Percentiles rank a stretch among this genome's conserved stretches.
phyloP scores from a whole-genome alignment of 805 yeast genomes.

The Candida pseudoglaebosa region DNA sequence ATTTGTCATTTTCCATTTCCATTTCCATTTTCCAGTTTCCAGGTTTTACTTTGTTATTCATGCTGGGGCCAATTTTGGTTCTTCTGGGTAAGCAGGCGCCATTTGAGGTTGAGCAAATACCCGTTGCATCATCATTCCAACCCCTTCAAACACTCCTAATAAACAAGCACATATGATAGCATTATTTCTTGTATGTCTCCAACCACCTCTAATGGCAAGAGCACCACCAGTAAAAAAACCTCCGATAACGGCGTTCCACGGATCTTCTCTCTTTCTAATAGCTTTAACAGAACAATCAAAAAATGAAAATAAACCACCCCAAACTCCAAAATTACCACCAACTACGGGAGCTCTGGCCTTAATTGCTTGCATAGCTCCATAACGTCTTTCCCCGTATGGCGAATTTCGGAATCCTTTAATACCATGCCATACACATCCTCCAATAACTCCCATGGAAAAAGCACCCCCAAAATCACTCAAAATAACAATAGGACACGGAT shows the following conservation, averaged over 20 bases:
- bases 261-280: conserved; percentile 95
- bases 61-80: conserved; percentile 25
- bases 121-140: conserved; percentile 92
- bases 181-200: conserved; percentile 93
- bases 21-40: neutral
- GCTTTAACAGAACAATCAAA: conserved; percentile 96
- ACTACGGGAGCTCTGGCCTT: conserved; percentile 97
- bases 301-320: conserved; percentile 98
- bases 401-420: conserved; percentile 98
- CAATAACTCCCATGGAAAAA: conserved; percentile 97
- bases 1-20: too few species aligned
- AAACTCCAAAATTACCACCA: conserved; percentile 98
- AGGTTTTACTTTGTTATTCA: neutral
- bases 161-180: conserved; percentile 98
- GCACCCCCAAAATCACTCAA: conserved; percentile 98
- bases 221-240: conserved; percentile 99
- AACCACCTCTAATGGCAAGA: conserved; percentile 96
- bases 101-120: conserved; percentile 69
- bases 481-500: conserved; percentile 97
- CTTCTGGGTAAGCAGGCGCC: conserved; percentile 45
- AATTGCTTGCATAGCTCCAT: conserved; percentile 85
- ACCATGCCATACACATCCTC: conserved; percentile 99
- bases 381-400: conserved; percentile 91
- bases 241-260: conserved; percentile 96
- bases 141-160: conserved; percentile 96